A percentile compares a stretch with the other conserved stretches of the same genome.
phyloP scores from a whole-genome alignment of 306 rosid genomes.

The Hippophae rhamnoides region DNA sequence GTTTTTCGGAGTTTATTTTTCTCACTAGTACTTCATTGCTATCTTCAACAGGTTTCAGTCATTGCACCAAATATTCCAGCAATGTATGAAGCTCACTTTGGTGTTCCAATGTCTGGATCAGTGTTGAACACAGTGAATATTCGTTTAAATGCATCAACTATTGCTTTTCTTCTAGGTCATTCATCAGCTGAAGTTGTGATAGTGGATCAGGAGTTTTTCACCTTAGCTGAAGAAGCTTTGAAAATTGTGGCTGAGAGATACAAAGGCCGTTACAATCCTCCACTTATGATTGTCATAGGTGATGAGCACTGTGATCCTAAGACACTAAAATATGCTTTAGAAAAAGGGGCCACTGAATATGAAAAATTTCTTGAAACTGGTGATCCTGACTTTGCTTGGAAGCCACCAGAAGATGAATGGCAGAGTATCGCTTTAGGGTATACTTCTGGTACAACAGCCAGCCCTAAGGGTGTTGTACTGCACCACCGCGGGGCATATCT shows the following conservation, averaged over 20 bases:
- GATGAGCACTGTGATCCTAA: slow-evolving; percentile 66
- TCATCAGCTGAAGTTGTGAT: slow-evolving; percentile 43
- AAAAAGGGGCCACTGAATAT: slow-evolving; percentile 52
- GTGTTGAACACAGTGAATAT: slow-evolving; percentile 51
- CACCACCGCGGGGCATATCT: slow-evolving; percentile 84
- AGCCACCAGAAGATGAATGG: slow-evolving; percentile 94
- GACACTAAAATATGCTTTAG: slow-evolving; percentile 28
- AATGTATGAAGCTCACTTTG: slow-evolving; percentile 76
- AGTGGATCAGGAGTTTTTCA: slow-evolving; percentile 57
- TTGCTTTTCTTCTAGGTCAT: slow-evolving; percentile 60
- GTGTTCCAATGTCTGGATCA: slow-evolving; percentile 64
- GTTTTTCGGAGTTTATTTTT: slow-evolving; percentile 6
- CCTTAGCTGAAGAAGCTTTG: slow-evolving; percentile 60
- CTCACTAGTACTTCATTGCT: slow-evolving; percentile 13
- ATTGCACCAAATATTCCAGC: slow-evolving; percentile 93
- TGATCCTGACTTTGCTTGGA: slow-evolving; percentile 74
- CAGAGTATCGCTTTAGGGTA: slow-evolving; percentile 91
- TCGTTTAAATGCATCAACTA: slow-evolving; percentile 47
- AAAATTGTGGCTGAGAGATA: slow-evolving; percentile 49
- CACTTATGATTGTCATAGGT: slow-evolving; percentile 58
- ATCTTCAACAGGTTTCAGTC: slow-evolving; percentile 57
- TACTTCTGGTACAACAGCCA: slow-evolving; percentile 92
- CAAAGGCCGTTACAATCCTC: slow-evolving; percentile 38
- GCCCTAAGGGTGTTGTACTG: slow-evolving; percentile 92
- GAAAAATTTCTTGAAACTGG: slow-evolving; percentile 66